phyloP scores from a whole-genome alignment of 257 asterid species.

The Gentiana macrophylla region DNA sequence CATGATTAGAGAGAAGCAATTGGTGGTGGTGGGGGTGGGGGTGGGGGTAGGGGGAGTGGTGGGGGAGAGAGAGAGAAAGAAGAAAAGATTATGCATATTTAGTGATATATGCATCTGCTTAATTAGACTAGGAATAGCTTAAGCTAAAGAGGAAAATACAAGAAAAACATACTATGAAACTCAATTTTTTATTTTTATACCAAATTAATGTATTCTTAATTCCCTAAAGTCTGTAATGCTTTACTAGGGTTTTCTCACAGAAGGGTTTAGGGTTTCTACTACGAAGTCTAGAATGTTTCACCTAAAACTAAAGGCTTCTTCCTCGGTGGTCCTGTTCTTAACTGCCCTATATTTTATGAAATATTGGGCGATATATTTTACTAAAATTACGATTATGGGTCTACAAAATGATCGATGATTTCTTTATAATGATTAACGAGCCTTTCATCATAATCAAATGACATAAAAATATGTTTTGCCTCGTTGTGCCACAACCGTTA shows the following conservation, averaged over 20 bases:
- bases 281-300: neutral
- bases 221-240: neutral
- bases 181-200: neutral
- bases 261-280: slow-evolving; percentile 16
- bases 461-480: no score
- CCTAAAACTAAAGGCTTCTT: neutral
- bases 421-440: no score
- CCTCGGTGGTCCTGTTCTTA: slow-evolving; percentile 12
- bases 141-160: neutral
- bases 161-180: neutral
- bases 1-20: slow-evolving; percentile 31
- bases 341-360: neutral
- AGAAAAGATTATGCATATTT: neutral
- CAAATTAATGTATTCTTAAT: neutral
- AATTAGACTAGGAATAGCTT: neutral
- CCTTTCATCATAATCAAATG: no score
- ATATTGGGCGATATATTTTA: no score
- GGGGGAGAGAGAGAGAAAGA: slow-evolving; percentile 26
- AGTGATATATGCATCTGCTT: neutral
- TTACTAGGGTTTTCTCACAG: slow-evolving; percentile 8
- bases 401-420: no score
- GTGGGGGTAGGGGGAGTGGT: no score
- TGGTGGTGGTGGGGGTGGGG: no score
- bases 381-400: no score
- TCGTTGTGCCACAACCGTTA: neutral